Evolutionary conservation across 768 basidiomycete genomes (phyloP).

Genomic region (Gloeopeniophorella convolvens): DNA sequence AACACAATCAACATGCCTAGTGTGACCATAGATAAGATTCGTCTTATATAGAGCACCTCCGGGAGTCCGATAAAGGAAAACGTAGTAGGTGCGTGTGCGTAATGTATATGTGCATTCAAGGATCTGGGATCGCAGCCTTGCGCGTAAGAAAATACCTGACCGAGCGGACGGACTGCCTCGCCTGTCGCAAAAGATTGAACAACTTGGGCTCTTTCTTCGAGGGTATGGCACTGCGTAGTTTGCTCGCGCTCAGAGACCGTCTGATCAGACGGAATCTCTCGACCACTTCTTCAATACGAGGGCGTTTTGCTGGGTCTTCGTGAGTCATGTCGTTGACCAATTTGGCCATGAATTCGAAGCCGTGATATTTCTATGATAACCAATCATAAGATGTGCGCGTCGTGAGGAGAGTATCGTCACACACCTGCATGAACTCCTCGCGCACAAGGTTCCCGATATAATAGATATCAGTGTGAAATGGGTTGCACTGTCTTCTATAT

Average conservation of each 20-base stretch:
- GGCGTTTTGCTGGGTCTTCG: conserved; percentile 28
- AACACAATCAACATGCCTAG: too few relatives aligned
- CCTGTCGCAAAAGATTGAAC: background rate
- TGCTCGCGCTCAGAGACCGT: conserved; percentile 19
- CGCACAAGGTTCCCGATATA: conserved; percentile 30
- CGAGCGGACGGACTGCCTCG: background rate
- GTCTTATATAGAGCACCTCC: too few relatives aligned
- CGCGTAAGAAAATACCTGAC: background rate
- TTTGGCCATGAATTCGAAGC: conserved; percentile 29
- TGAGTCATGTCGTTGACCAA: conserved; percentile 31
- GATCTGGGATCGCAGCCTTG: background rate
- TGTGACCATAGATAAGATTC: too few relatives aligned
- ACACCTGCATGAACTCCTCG: conserved; percentile 24
- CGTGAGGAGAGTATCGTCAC: background rate
- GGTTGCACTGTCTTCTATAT: conserved; percentile 20
- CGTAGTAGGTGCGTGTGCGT: too few relatives aligned
- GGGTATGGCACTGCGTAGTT: conserved; percentile 28
- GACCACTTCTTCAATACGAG: conserved; percentile 28
- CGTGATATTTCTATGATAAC: conserved; percentile 17
- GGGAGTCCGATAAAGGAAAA: too few relatives aligned
- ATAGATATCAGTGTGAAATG: conserved; percentile 33
- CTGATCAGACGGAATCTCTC: conserved; percentile 25
- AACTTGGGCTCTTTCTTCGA: background rate
- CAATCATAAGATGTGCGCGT: background rate
- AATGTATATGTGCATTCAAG: too few relatives aligned